These are phyloP conservation scores for Saturnispora ahearnii DNA, from an alignment of 805 yeast species.

Conservation along the genomic window DNA sequence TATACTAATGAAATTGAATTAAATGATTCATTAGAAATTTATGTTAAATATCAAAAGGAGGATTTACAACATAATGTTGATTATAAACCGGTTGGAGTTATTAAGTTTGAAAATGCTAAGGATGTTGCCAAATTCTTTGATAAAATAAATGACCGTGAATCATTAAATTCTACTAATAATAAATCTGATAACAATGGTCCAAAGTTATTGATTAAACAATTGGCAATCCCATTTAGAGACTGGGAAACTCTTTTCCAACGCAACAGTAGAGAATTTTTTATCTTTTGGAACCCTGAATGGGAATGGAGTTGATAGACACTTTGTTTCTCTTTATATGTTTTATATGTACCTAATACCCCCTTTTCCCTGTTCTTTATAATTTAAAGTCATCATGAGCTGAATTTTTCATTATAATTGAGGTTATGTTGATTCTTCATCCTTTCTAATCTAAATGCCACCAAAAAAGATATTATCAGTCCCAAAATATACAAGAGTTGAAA, in stretches of 20 bases:
- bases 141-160: neutral
- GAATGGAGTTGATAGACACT: neutral
- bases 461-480: conserved; percentile 12
- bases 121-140: conserved; percentile 3
- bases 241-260: neutral
- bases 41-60: conserved; percentile 1
- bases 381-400: neutral
- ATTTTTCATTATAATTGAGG: neutral
- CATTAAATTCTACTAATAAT: neutral
- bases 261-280: neutral
- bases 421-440: too few species aligned
- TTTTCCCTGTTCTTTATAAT: neutral
- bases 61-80: neutral
- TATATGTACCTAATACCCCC: neutral
- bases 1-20: conserved; percentile 3
- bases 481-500: conserved; percentile 31
- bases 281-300: neutral
- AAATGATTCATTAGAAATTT: conserved; percentile 11
- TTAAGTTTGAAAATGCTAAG: neutral
- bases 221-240: neutral
- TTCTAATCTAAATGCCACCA: conserved; percentile 17
- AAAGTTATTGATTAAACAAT: neutral
- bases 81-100: conserved; percentile 2
- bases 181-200: neutral
- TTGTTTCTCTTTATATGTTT: neutral